Evolutionary conservation across 371 early-diverging fungal genomes (phyloP).

Genomic region (Mucor piriformis): DNA sequence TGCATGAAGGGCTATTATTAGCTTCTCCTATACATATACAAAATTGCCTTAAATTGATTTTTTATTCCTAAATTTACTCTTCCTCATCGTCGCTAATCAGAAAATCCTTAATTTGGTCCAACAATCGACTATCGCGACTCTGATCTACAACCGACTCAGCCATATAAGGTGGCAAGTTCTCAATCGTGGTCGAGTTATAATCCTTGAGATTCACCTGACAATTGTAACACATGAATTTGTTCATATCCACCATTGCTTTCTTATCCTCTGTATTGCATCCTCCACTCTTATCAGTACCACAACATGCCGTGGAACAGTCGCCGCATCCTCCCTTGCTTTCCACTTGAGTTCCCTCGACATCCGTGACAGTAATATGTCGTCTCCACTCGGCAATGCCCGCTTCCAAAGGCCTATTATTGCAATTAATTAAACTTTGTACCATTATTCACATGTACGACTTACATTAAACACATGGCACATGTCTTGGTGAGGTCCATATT

Average conservation of each 20-base stretch:
- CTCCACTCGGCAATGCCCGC: conserved; percentile 55
- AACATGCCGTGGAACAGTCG: conserved; percentile 12
- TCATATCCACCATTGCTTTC: conserved; percentile 29
- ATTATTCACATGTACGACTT: conserved; percentile 17
- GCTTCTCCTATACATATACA: too few relatives aligned
- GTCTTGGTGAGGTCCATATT: conserved; percentile 40
- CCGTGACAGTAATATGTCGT: conserved; percentile 55
- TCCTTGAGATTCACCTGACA: conserved; percentile 64
- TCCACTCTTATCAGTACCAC: conserved; percentile 10
- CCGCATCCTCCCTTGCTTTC: neutral
- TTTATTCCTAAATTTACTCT: conserved; percentile 1
- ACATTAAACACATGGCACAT: conserved; percentile 63
- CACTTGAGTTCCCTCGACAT: conserved; percentile 18
- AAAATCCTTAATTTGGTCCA: conserved; percentile 61
- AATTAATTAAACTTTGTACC: neutral
- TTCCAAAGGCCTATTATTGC: conserved; percentile 44
- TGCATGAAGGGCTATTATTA: too few relatives aligned
- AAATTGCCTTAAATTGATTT: neutral
- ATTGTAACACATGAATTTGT: conserved; percentile 58
- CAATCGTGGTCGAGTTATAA: conserved; percentile 25
- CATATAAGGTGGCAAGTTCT: conserved; percentile 27
- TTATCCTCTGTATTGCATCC: conserved; percentile 16
- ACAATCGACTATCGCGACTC: conserved; percentile 44
- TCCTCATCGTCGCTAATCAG: conserved; percentile 49
- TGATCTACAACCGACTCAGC: conserved; percentile 27